These are phyloP conservation scores for Microdochium paspali DNA, from an alignment of 2,329 filamentous ascomycete genomes.

Conservation along the genomic window DNA sequence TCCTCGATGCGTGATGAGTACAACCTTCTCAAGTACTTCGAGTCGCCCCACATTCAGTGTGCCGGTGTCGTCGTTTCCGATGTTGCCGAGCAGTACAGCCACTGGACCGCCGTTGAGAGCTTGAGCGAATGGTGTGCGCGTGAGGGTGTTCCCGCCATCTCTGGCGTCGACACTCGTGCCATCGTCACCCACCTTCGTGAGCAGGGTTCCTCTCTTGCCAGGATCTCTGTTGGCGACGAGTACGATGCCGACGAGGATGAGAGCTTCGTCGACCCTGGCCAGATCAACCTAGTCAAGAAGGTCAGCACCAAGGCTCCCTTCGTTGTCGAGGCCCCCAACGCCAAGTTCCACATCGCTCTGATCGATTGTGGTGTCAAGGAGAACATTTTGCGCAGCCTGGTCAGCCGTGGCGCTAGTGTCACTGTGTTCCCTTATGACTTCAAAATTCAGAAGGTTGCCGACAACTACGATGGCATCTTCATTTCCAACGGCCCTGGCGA, in stretches of 20 bases:
- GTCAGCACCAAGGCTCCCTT: slow-evolving; percentile 98
- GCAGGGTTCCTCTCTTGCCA: slow-evolving; percentile 89
- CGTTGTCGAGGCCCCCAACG: slow-evolving; percentile 77
- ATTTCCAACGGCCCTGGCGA: slow-evolving; percentile 98
- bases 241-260: slow-evolving; percentile 98
- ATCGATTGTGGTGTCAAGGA: slow-evolving; percentile 99
- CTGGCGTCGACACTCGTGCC: slow-evolving; percentile 90
- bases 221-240: slow-evolving; percentile 91
- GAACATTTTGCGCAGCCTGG: slow-evolving; percentile 94
- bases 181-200: slow-evolving; percentile 95
- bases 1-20: slow-evolving; percentile 75
- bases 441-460: slow-evolving; percentile 94
- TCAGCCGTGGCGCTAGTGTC: slow-evolving; percentile 82
- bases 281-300: slow-evolving; percentile 92
- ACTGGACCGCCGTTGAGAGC: slow-evolving; percentile 97
- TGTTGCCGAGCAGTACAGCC: slow-evolving; percentile 87
- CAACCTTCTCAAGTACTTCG: slow-evolving; percentile 94
- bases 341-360: slow-evolving; percentile 82
- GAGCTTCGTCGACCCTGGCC: slow-evolving; percentile 86
- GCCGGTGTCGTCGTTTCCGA: slow-evolving; percentile 94
- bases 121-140: slow-evolving; percentile 90
- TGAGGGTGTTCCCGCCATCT: slow-evolving; percentile 92
- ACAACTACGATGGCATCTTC: slow-evolving; percentile 97
- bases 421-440: slow-evolving; percentile 96
- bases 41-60: slow-evolving; percentile 95